Evolutionary conservation across 257 asterid species (phyloP).

Genomic region (Solanum megistacrolobum): DNA sequence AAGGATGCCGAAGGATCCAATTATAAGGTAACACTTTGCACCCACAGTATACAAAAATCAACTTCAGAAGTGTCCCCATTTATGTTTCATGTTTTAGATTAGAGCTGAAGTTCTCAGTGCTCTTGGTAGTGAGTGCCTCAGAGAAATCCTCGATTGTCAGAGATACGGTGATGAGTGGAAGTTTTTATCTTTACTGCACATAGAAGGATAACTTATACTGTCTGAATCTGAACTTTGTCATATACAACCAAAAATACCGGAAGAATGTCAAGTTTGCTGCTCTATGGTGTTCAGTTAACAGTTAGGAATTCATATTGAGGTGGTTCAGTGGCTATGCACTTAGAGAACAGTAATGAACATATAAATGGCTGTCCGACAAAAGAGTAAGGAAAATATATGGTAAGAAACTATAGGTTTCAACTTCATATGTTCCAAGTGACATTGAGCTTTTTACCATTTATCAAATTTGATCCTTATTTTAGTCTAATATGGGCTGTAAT

Average conservation of each 20-base stretch:
- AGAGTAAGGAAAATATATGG: neutral
- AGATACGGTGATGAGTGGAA: neutral
- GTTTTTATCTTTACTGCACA: neutral
- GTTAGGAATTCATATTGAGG: neutral
- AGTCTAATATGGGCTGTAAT: neutral
- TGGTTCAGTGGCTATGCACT: neutral
- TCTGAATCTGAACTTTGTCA: neutral
- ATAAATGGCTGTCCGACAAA: neutral
- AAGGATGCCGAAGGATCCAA: conserved; percentile 56
- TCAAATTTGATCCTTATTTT: neutral
- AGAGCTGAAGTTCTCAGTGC: neutral
- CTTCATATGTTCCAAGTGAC: neutral
- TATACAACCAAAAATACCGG: neutral
- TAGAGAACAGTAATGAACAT: neutral
- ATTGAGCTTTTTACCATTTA: neutral
- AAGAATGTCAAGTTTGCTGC: neutral
- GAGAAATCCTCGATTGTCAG: neutral
- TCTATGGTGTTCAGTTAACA: neutral
- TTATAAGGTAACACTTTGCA: conserved; percentile 46
- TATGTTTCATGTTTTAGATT: neutral
- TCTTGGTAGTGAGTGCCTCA: neutral
- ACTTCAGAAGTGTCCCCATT: neutral
- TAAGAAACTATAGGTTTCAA: neutral
- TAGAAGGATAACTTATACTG: neutral
- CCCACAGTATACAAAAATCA: neutral